Evolutionary conservation across 495 filamentous ascomycete genomes (phyloP).

Genomic region (Tetracladium marchalianum): DNA sequence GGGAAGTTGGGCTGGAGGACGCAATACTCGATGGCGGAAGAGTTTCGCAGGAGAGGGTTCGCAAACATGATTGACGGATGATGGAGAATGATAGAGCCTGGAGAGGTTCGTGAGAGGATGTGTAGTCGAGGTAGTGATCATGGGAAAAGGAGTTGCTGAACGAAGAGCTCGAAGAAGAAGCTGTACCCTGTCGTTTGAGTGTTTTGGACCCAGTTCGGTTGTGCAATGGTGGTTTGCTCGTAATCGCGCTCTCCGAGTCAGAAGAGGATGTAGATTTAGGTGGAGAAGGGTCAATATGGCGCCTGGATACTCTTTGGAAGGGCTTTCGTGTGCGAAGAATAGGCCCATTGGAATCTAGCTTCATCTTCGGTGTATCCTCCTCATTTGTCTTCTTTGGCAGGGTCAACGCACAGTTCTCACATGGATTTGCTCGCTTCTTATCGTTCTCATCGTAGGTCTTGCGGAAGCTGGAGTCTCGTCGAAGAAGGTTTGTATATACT

Average conservation of each 20-base stretch:
- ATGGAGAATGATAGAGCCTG: conserved; percentile 72
- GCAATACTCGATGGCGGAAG: conserved; percentile 52
- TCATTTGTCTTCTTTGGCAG: conserved; percentile 41
- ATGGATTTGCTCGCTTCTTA: conserved; percentile 40
- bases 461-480: conserved; percentile 39
- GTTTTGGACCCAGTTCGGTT: conserved; percentile 2
- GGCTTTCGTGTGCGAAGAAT: conserved; percentile 20
- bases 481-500: conserved; percentile 20
- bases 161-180: conserved; percentile 25
- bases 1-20: conserved; percentile 20
- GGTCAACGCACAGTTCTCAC: conserved; percentile 52
- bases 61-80: conserved; percentile 74
- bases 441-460: conserved; percentile 48
- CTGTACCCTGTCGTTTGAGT: conserved; percentile 7
- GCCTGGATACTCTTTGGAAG: conserved; percentile 11
- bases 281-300: conserved; percentile 8
- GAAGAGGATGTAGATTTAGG: conserved; percentile 15
- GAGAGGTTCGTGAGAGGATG: conserved; percentile 72
- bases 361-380: conserved; percentile 10
- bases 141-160: conserved; percentile 41
- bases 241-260: conserved; percentile 16
- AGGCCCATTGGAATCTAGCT: conserved; percentile 14
- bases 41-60: conserved; percentile 76
- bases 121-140: conserved; percentile 75
- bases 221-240: conserved; percentile 3